Evolutionary conservation across 2,329 filamentous ascomycete genomes (phyloP), one percentile per base, ranked within the genome.

Genomic region (Berkeleyomyces basicola): DNA sequence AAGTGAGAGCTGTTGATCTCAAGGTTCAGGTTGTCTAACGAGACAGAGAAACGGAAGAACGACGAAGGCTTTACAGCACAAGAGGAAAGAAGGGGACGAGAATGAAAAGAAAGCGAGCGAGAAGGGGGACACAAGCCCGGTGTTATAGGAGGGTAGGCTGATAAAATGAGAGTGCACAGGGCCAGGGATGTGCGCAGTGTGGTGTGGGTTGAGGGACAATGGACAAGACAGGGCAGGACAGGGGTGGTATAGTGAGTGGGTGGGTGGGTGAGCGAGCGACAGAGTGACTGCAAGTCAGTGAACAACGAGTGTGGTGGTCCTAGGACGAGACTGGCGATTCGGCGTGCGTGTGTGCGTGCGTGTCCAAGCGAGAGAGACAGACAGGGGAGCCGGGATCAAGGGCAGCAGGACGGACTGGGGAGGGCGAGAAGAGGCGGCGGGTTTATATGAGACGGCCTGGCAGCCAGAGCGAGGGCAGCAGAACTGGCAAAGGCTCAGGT

Each of bases 51-150:
- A 55, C 7, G 37, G 37, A 55, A 55, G 53, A 39, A 42, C 53
- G 37, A 40, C 40, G 53, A 36, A 42, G 42, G 49, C 31, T 61
- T 64, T 31, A 43, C 11, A 46, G 36, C 42, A 37, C 23, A 58
- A 51, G 33, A 57, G 49, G 31, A n/a, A 46, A 43, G 55, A 60
- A 44, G 39, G 49, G 33, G 44, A 31, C 5, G 37, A 58, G 40
- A 58, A 43, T 47, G n/a, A 33, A 36, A 53, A 46, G 51, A 46
- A 40, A 49, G 43, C 36, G n/a, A 31, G 16, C 43, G 43, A 39
- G 46, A 39, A 57, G 37, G 55, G 33, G 55, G 61, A 46, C 55
- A 59, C 61, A 63, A 40, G 51, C 33, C 39, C 43, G 39, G 43
- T 59, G 58, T 59, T 59, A 59, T 59, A 59, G 42, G 42, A 59